A percentile compares a stretch with the other conserved stretches of the same genome.
These are phyloP conservation scores for Globisporangium nodosum DNA, from an alignment of 352 stramenopile genomes.

Conservation along the genomic window DNA sequence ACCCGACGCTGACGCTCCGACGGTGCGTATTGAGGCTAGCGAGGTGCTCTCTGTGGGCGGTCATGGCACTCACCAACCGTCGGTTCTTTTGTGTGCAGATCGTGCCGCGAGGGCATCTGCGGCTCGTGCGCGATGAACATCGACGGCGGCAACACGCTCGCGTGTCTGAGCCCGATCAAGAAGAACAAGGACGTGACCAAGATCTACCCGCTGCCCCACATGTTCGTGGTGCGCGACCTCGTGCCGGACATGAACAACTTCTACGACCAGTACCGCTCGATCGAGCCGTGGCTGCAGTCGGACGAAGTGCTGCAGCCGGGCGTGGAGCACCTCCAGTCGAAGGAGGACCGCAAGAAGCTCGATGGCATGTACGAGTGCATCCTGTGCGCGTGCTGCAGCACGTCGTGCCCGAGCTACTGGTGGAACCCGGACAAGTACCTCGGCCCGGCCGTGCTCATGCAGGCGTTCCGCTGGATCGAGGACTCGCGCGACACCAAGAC, in stretches of 20 bases:
- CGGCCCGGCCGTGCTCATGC: constrained; percentile 89
- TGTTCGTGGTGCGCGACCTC: constrained; percentile 99
- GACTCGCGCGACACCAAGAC: constrained; percentile 98
- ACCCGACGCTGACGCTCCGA: constrained; percentile 98
- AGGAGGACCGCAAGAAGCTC: constrained; percentile 98
- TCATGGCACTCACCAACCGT: neutral
- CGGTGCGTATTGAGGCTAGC: constrained; percentile 30
- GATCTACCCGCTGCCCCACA: constrained; percentile 99
- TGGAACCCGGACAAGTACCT: constrained; percentile 98
- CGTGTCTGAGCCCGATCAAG: constrained; percentile 97
- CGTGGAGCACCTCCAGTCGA: constrained; percentile 84
- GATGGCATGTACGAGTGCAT: constrained; percentile 99
- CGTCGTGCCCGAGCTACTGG: constrained; percentile 99
- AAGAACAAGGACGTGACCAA: constrained; percentile 91
- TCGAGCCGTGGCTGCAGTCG: constrained; percentile 99
- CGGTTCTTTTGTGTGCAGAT: constrained; percentile 37
- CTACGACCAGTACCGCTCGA: constrained; percentile 97
- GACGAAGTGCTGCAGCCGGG: constrained; percentile 85
- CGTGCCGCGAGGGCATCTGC: constrained; percentile 99
- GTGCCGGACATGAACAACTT: constrained; percentile 99
- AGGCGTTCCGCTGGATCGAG: constrained; percentile 98
- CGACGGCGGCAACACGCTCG: constrained; percentile 97
- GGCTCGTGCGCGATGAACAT: constrained; percentile 99
- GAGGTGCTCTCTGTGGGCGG: neutral
- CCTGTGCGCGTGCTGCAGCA: constrained; percentile 98